Evolutionary conservation across 768 basidiomycete genomes (phyloP).

Genomic region (Pilatotrama ljubarskyi): DNA sequence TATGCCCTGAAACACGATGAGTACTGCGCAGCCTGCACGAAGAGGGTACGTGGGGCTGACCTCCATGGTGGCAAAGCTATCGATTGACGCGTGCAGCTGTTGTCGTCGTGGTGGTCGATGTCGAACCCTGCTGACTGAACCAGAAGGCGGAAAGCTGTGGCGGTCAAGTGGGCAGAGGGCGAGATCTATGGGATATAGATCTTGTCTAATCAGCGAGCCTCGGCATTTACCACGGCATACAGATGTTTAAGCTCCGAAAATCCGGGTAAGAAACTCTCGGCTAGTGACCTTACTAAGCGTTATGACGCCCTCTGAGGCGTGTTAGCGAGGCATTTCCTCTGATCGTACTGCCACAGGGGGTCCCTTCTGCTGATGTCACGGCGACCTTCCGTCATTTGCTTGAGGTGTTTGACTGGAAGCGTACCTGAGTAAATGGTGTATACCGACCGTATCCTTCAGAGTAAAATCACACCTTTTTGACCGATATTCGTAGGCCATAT

Average conservation of each 20-base stretch:
- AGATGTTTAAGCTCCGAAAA: slow-evolving; percentile 10
- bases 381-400: slow-evolving; percentile 3
- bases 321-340: background rate
- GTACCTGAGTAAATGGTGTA: too few relatives aligned
- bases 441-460: too few relatives aligned
- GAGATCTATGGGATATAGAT: slow-evolving; percentile 24
- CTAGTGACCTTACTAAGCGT: slow-evolving; percentile 5
- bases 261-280: background rate
- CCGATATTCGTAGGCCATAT: too few relatives aligned
- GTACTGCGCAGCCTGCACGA: background rate
- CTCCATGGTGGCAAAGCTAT: slow-evolving; percentile 38
- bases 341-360: slow-evolving; percentile 11
- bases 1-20: slow-evolving; percentile 55
- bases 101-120: slow-evolving; percentile 26
- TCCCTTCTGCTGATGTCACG: slow-evolving; percentile 1
- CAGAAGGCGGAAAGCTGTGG: slow-evolving; percentile 24
- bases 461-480: too few relatives aligned
- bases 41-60: slow-evolving; percentile 25
- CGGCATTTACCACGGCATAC: slow-evolving; percentile 6
- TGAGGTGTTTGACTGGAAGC: background rate
- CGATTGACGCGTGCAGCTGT: slow-evolving; percentile 24
- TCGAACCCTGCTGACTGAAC: slow-evolving; percentile 24
- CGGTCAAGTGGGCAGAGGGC: slow-evolving; percentile 32
- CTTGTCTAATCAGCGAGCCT: slow-evolving; percentile 19
- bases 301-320: background rate